These are phyloP conservation scores for Candida ficus DNA, from an alignment of 805 yeast species.

Conservation along the genomic window DNA sequence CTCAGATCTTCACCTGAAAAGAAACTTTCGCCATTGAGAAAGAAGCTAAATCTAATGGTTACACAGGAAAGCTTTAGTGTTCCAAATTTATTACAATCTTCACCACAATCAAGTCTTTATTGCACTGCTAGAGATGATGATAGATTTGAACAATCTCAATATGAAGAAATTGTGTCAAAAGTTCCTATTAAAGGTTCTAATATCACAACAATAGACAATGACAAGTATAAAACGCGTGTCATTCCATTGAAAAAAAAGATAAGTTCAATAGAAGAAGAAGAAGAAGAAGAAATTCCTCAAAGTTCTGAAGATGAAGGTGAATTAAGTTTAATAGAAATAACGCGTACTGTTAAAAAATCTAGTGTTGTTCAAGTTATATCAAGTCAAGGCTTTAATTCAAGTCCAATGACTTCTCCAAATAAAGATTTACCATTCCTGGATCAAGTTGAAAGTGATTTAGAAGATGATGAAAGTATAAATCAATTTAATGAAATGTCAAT, in stretches of 20 bases:
- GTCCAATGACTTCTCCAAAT: slow-evolving; percentile 8
- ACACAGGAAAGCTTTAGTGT: slow-evolving; percentile 17
- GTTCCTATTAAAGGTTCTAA: slow-evolving; percentile 14
- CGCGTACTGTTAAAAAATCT: slow-evolving; percentile 19
- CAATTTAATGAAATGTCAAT: slow-evolving; percentile 17
- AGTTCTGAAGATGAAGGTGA: slow-evolving; percentile 22
- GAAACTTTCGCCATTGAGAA: slow-evolving; percentile 18
- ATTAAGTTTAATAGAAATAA: slow-evolving; percentile 24
- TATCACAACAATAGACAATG: not conserved
- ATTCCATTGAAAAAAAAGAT: slow-evolving; percentile 14
- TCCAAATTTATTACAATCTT: slow-evolving; percentile 16
- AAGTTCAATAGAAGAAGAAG: slow-evolving; percentile 4
- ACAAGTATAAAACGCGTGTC: slow-evolving; percentile 5
- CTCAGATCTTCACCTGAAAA: no score
- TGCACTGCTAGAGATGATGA: slow-evolving; percentile 7
- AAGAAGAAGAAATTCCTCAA: slow-evolving; percentile 14
- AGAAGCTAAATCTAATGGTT: slow-evolving; percentile 4
- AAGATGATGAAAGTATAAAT: slow-evolving; percentile 7
- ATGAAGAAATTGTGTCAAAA: slow-evolving; percentile 11
- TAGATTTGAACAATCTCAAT: not conserved
- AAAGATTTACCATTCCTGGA: not conserved
- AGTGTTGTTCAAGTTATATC: slow-evolving; percentile 22
- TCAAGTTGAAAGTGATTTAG: slow-evolving; percentile 4
- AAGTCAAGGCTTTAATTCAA: slow-evolving; percentile 13
- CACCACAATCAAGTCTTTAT: slow-evolving; percentile 1